These are phyloP conservation scores for Microbotryum violaceum DNA, from an alignment of 1,284 basidiomycete genomes.

Conservation along the genomic window DNA sequence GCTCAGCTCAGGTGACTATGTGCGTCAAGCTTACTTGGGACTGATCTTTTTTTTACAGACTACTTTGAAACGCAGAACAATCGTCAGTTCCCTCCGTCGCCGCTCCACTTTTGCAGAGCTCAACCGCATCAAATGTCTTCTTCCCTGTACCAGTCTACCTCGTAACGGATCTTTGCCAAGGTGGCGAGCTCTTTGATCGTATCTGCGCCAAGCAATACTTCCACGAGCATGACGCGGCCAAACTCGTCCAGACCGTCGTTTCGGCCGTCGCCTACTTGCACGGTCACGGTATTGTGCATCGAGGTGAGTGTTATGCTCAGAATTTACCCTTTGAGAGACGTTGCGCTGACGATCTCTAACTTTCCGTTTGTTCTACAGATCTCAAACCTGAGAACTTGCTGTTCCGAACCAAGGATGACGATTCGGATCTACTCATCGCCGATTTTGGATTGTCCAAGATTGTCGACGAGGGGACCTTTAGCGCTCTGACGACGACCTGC, in stretches of 20 bases:
- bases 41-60: background rate
- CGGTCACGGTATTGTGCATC: slow-evolving; percentile 87
- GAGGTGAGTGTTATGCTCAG: slow-evolving; percentile 51
- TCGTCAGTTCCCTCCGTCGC: slow-evolving; percentile 6
- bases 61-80: slow-evolving; percentile 25
- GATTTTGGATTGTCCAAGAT: slow-evolving; percentile 73
- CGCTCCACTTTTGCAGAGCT: background rate
- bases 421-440: slow-evolving; percentile 92
- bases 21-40: too few species aligned
- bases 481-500: slow-evolving; percentile 85
- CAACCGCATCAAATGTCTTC: background rate
- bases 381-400: slow-evolving; percentile 96
- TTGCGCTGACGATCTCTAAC: background rate
- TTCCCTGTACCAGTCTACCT: slow-evolving; percentile 45
- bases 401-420: slow-evolving; percentile 81
- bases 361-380: slow-evolving; percentile 47
- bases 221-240: slow-evolving; percentile 66
- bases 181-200: slow-evolving; percentile 94
- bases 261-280: slow-evolving; percentile 88
- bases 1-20: background rate
- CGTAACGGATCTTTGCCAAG: slow-evolving; percentile 92
- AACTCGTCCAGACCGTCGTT: slow-evolving; percentile 77
- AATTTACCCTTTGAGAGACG: too few species aligned
- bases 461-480: slow-evolving; percentile 84
- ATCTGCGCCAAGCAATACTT: slow-evolving; percentile 82